Evolutionary conservation across 2,329 filamentous ascomycete species (phyloP), one percentile per base, ranked within the genome.

Genomic region (Cryoendolithus antarcticus): DNA sequence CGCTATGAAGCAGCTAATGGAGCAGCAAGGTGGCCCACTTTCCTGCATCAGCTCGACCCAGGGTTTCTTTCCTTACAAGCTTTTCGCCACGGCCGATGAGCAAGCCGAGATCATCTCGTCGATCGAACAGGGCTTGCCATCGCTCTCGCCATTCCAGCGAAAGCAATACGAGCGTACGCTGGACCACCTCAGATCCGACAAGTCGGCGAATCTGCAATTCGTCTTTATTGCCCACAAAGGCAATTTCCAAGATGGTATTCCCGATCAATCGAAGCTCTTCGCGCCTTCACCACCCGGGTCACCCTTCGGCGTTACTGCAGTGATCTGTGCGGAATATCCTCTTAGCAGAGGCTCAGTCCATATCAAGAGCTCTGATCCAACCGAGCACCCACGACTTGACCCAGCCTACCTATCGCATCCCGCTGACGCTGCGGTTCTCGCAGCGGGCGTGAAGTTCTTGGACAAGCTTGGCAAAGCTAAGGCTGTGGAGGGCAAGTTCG

Each of bases 401-500:
- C 58, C 60, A 0, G 52, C 50, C 24, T 63, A 57, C 58, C 48
- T 65, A 3, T 56, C 53, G 1, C 39, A 58, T 28, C 45, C 48
- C 0, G 45, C 48, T 0, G 61, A 64, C 35, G 40, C 50, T 11
- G 50, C 55, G 10, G 35, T 64, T 2, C 56, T 54, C 0, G 37
- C 64, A 1, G 53, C 53, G 2, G 48, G 57, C 7, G 38, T 60
- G 10, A 47, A 52, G 19, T 53, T 72, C 35, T 42, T 65, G 4
- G 57, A 66, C 1, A 53, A 61, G 12, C 65, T 73, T 54, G 59
- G 61, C 4, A 50, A 63, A 9, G 62, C 62, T 8, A 52, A 61
- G 1, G 55, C 55, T 0, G 64, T 72, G 24, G 57, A 57, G 0
- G 49, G 62, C 9, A 64, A 57, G 9, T 63, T 74, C 31, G 38